Evolutionary conservation across 1,284 basidiomycete species (phyloP).

Genomic region (Cerioporus squamosus): DNA sequence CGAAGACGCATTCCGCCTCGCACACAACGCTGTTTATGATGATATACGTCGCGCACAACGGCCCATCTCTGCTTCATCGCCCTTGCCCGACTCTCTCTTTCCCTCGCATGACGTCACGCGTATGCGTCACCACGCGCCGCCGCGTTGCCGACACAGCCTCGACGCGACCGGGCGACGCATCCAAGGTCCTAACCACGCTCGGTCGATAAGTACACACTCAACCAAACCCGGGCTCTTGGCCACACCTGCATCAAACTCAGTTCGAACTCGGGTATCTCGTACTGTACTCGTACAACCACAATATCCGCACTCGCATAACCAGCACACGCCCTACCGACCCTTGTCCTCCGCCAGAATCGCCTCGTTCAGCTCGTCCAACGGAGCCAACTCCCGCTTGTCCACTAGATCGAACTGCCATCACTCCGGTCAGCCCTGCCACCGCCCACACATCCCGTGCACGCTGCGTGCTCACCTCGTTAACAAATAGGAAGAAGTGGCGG

Average conservation of each 20-base stretch:
- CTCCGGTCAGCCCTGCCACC: conserved; percentile 1
- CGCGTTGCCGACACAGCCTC: no score
- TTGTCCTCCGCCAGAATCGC: conserved; percentile 90
- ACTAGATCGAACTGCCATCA: conserved; percentile 86
- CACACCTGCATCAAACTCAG: not conserved
- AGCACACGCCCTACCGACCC: conserved; percentile 41
- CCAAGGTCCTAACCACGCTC: no score
- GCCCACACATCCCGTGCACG: not conserved
- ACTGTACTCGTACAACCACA: not conserved
- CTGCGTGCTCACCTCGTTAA: conserved; percentile 77
- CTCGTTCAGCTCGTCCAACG: conserved; percentile 95
- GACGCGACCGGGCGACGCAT: no score
- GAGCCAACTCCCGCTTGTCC: conserved; percentile 95
- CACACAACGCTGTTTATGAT: no score
- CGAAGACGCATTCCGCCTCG: no score
- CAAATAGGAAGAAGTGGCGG: conserved; percentile 96
- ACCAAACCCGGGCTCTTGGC: no score
- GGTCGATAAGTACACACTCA: no score
- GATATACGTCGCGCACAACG: no score
- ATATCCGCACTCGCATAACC: not conserved
- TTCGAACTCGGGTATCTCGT: not conserved
- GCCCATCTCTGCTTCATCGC: no score
- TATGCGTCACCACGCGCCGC: not conserved
- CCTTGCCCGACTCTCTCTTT: no score
- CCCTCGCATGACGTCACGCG: no score